Conservation (phyloP, 2,329 filamentous ascomycete genomes). For the Seiridium cupressi region DNA sequence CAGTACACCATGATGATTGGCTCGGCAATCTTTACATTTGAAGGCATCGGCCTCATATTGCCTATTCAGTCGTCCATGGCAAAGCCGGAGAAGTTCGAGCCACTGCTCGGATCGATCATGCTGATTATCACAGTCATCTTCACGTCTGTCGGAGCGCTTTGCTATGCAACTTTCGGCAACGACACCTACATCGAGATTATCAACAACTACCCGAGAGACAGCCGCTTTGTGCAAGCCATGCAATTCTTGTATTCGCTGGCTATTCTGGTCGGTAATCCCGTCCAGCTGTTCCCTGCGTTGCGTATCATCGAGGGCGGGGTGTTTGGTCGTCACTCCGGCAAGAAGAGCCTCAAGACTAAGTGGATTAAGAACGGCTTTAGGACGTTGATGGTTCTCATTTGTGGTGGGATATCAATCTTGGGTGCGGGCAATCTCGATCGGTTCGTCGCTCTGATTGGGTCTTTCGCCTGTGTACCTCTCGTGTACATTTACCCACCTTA, state of each 20-base stretch:
- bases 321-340: constrained; percentile 68
- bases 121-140: constrained; percentile 71
- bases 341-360: constrained; percentile 62
- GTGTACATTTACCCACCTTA: constrained; percentile 76
- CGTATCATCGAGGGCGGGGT: constrained; percentile 68
- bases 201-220: constrained; percentile 71
- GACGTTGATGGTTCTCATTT: constrained; percentile 53
- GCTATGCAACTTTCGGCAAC: constrained; percentile 71
- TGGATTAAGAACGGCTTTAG: constrained; percentile 76
- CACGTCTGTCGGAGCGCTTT: constrained; percentile 69
- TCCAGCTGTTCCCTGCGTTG: constrained; percentile 72
- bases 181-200: constrained; percentile 72
- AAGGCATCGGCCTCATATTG: constrained; percentile 74
- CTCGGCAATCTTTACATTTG: constrained; percentile 75
- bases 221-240: constrained; percentile 71
- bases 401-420: constrained; percentile 58
- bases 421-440: constrained; percentile 71
- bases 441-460: constrained; percentile 73
- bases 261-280: constrained; percentile 70
- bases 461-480: constrained; percentile 70
- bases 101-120: constrained; percentile 68
- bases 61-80: constrained; percentile 77
- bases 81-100: constrained; percentile 64
- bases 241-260: constrained; percentile 74
- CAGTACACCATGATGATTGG: constrained; percentile 71